Evolutionary conservation across 179 eudicot genomes (phyloP).

Genomic region (Gypsophila paniculata): DNA sequence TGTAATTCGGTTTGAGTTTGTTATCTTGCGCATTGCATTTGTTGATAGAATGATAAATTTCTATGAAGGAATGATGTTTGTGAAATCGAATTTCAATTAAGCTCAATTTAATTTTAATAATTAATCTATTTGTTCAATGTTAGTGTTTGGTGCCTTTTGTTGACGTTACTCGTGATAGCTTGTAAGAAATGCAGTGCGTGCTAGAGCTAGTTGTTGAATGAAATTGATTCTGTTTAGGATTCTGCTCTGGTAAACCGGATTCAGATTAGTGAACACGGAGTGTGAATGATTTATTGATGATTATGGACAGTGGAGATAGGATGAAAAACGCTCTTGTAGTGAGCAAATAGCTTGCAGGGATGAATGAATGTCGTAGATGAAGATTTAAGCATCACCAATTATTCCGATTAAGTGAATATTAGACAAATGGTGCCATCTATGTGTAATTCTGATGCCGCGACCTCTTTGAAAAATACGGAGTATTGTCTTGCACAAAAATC

Average conservation of each 20-base stretch:
- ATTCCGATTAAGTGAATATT: background rate
- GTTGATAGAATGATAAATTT: background rate
- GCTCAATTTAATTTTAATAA: too few species aligned
- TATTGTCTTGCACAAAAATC: constrained; percentile 6
- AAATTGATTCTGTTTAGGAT: background rate
- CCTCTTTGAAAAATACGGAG: background rate
- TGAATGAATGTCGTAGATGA: background rate
- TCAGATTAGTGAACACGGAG: background rate
- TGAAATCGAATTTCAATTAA: background rate
- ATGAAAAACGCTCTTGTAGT: background rate
- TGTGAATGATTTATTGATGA: background rate
- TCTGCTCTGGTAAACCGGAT: background rate
- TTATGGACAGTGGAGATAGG: background rate
- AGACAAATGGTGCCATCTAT: background rate
- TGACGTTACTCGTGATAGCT: background rate
- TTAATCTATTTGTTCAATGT: background rate
- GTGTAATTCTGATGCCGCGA: background rate
- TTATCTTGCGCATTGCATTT: background rate
- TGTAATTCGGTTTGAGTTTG: background rate
- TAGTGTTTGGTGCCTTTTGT: background rate
- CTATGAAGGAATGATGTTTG: background rate
- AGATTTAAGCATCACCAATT: background rate
- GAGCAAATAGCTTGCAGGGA: background rate
- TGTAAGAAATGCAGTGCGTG: background rate
- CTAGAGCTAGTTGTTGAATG: background rate